These are phyloP conservation scores for Moesziomyces parantarcticus DNA, from an alignment of 1,284 basidiomycete genomes.

Conservation along the genomic window DNA sequence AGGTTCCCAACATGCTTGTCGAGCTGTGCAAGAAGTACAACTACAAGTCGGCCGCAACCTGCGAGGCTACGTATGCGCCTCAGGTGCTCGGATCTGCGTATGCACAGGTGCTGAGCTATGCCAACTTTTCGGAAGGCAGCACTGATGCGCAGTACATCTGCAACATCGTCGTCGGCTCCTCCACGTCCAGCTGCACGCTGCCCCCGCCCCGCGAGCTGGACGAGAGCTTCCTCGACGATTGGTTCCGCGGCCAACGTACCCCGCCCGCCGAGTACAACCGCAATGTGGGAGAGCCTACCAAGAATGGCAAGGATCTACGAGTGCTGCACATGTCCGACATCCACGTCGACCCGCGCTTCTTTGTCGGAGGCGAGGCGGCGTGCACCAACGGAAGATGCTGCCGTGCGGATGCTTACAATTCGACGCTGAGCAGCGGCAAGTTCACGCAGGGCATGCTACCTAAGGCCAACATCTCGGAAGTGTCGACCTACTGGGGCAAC, in stretches of 20 bases:
- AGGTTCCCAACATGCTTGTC: conserved; percentile 74
- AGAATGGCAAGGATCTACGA: conserved; percentile 75
- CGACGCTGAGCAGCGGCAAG: conserved; percentile 69
- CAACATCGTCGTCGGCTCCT: conserved; percentile 46
- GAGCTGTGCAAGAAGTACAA: conserved; percentile 75
- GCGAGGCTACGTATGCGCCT: conserved; percentile 46
- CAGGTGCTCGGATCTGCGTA: conserved; percentile 52
- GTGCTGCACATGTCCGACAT: conserved; percentile 82
- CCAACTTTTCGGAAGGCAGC: conserved; percentile 50
- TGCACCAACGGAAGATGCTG: conserved; percentile 81
- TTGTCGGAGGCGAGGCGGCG: conserved; percentile 79
- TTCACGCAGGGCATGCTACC: conserved; percentile 47
- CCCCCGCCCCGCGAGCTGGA: conserved; percentile 50
- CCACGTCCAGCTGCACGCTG: conserved; percentile 41
- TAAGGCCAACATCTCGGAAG: conserved; percentile 45
- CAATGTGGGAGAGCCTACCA: conserved; percentile 35
- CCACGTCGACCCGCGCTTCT: conserved; percentile 82
- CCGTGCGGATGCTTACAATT: conserved; percentile 74
- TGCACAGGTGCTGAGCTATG: conserved; percentile 63
- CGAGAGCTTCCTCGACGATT: conserved; percentile 48
- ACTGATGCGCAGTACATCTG: conserved; percentile 62
- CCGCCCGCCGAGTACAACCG: conserved; percentile 28
- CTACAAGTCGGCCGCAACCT: conserved; percentile 71
- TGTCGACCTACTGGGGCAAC: conserved; percentile 64
- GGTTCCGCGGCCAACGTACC: conserved; percentile 56